phyloP scores from a whole-genome alignment of 2,329 filamentous ascomycete genomes.

The Fusarium annulatum region DNA sequence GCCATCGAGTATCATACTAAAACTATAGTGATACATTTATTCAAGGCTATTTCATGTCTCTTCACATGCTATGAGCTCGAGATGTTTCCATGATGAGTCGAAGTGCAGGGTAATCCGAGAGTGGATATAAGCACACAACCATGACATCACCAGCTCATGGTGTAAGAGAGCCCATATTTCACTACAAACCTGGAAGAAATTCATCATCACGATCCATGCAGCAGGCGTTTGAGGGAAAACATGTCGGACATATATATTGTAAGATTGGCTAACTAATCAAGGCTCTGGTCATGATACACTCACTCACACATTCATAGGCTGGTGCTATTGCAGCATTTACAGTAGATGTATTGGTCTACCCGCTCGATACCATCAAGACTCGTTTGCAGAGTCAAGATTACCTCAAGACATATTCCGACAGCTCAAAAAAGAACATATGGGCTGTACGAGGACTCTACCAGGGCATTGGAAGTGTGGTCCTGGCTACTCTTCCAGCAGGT shows the following conservation, averaged over 20 bases:
- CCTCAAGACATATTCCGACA: constrained; percentile 70
- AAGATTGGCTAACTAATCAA: background rate
- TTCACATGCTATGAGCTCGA: background rate
- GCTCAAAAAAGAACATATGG: constrained; percentile 64
- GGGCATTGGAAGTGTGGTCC: constrained; percentile 84
- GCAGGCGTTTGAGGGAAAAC: background rate
- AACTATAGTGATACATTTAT: too few species aligned
- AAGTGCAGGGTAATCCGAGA: constrained; percentile 26
- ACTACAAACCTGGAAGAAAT: background rate
- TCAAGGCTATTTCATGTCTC: background rate
- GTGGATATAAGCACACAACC: constrained; percentile 6
- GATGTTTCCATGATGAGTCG: background rate
- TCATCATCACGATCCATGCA: background rate
- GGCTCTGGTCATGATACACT: background rate
- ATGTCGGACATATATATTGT: constrained; percentile 51
- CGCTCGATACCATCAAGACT: constrained; percentile 90
- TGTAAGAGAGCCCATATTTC: constrained; percentile 9
- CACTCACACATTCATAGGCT: constrained; percentile 64
- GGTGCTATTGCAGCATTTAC: constrained; percentile 87
- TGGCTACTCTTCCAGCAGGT: constrained; percentile 91
- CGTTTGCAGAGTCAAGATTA: constrained; percentile 84
- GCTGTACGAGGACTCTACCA: constrained; percentile 82
- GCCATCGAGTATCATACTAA: rapidly evolving
- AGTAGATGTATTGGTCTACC: constrained; percentile 87
- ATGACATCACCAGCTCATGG: constrained; percentile 36